Percentiles rank a stretch among this genome's conserved stretches.
phyloP scores from a whole-genome alignment of 192 early-diverging fungal species.

The Dissophora globulifera region DNA sequence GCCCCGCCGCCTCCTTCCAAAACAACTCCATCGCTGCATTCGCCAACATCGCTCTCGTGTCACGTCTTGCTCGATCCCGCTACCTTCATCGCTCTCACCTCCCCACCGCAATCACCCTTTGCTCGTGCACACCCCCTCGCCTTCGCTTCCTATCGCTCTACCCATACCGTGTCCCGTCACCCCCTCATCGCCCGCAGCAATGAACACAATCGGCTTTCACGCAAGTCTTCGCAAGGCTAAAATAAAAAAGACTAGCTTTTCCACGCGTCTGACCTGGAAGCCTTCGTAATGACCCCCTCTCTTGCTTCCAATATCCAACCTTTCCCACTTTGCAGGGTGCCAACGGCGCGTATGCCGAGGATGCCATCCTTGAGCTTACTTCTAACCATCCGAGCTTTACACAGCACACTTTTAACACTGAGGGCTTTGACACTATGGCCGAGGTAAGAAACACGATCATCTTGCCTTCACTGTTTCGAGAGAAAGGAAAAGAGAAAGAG shows the following conservation, averaged over 20 bases:
- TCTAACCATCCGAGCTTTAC: constrained; percentile 43
- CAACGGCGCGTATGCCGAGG: constrained; percentile 51
- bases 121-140: not conserved
- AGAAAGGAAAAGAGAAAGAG: not conserved
- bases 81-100: not conserved
- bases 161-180: no score
- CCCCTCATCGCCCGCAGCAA: constrained; percentile 6
- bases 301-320: not conserved
- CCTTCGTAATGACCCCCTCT: not conserved
- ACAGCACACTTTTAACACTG: constrained; percentile 30
- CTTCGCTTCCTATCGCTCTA: not conserved
- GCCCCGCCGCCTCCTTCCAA: no score
- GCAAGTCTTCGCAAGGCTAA: constrained; percentile 25
- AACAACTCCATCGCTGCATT: no score
- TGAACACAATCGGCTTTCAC: constrained; percentile 50
- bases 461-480: not conserved
- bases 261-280: not conserved
- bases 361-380: constrained; percentile 48
- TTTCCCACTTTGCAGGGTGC: constrained; percentile 20
- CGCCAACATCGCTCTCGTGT: no score
- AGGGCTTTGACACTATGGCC: constrained; percentile 43
- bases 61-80: not conserved
- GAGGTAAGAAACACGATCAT: constrained; percentile 22
- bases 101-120: no score
- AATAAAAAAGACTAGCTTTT: no score